Percentiles rank a stretch among this genome's conserved stretches.
These are phyloP conservation scores for Rhododendron ferrugineum DNA, from an alignment of 148 eudicot genomes.

Conservation along the genomic window DNA sequence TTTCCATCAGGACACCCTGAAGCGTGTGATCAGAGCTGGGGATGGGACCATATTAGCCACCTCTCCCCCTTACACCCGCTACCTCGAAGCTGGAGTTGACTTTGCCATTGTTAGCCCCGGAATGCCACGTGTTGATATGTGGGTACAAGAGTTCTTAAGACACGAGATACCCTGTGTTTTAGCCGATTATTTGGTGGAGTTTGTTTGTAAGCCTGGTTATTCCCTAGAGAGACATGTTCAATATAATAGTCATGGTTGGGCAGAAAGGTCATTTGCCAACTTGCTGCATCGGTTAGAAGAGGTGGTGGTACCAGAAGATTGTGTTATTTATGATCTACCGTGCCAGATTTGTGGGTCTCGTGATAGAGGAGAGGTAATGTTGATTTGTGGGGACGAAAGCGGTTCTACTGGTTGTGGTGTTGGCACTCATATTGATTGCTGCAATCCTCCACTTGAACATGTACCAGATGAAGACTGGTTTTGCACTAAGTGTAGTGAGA, in stretches of 20 bases:
- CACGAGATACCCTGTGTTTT: conserved; percentile 74
- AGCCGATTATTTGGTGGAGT: conserved; percentile 89
- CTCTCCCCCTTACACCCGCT: conserved; percentile 90
- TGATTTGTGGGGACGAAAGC: conserved; percentile 74
- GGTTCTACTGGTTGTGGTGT: conserved; percentile 71
- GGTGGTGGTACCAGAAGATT: too few species aligned
- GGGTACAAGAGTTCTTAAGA: conserved; percentile 85
- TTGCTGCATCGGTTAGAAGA: conserved; percentile 41
- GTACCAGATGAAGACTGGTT: conserved; percentile 89
- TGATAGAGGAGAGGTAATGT: conserved; percentile 80
- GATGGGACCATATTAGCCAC: conserved; percentile 96
- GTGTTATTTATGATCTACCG: conserved; percentile 35
- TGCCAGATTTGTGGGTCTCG: conserved; percentile 64
- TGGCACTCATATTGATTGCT: conserved; percentile 77
- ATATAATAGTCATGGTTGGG: conserved; percentile 73
- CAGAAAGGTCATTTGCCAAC: conserved; percentile 57
- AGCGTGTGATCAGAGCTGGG: conserved; percentile 88
- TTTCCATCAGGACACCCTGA: conserved; percentile 67
- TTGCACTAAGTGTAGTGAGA: conserved; percentile 46
- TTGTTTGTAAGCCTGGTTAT: conserved; percentile 86
- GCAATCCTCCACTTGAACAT: conserved; percentile 68
- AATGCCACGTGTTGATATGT: conserved; percentile 75
- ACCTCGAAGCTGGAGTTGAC: conserved; percentile 63
- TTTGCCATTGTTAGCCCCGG: conserved; percentile 88
- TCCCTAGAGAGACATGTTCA: conserved; percentile 75